These are phyloP conservation scores for Cymbidium sinense DNA, from an alignment of 106 monocot genomes.

Conservation along the genomic window DNA sequence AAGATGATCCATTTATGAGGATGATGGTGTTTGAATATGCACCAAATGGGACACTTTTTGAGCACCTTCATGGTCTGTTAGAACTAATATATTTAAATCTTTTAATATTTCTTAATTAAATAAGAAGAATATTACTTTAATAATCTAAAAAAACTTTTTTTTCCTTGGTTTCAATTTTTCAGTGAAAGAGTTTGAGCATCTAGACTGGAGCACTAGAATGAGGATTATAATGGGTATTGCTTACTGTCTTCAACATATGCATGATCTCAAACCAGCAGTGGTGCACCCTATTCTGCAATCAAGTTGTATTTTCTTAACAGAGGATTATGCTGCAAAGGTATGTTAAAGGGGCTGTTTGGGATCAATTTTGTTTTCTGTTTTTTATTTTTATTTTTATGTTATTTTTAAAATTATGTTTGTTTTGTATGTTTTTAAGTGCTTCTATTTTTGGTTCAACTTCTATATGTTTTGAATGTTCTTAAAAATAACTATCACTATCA, in stretches of 20 bases:
- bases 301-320: conserved; percentile 53
- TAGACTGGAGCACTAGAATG: conserved; percentile 85
- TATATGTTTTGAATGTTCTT: no score
- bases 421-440: no score
- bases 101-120: neutral
- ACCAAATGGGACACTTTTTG: conserved; percentile 72
- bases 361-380: no score
- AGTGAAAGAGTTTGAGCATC: conserved; percentile 83
- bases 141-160: neutral
- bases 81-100: neutral
- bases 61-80: conserved; percentile 86
- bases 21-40: conserved; percentile 96
- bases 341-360: neutral
- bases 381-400: neutral
- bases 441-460: no score
- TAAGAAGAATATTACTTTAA: neutral
- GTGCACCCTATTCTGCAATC: conserved; percentile 58
- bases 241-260: conserved; percentile 90
- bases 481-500: no score
- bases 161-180: conserved; percentile 12
- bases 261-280: conserved; percentile 70
- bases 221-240: conserved; percentile 89
- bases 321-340: conserved; percentile 95
- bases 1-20: conserved; percentile 83
- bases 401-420: no score